Evolutionary conservation across 768 basidiomycete species (phyloP), one percentile per base, ranked within the genome.

Genomic region (Paxillus rubicundulus): DNA sequence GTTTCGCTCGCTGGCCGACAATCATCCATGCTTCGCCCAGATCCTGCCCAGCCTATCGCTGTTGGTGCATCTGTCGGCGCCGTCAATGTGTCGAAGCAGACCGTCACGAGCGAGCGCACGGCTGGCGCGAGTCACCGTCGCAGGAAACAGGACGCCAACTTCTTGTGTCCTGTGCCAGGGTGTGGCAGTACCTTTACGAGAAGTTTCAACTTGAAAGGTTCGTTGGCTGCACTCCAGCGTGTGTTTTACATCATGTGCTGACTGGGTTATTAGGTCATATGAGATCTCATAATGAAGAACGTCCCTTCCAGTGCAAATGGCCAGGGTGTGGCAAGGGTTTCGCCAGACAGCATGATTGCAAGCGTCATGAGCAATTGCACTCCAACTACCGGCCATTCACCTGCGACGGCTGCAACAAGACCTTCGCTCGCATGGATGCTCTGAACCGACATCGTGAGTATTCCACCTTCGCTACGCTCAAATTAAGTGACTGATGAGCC

Each of bases 271-370:
- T 57, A 89, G 87, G 95, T n/a, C 95, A 98, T 65, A 78, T 97
- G 61, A 88, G 95, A 38, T 92, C 90, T 13, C 95, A 97, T 62
- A 93, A 89, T 54, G 94, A 95, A 68, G 92, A 96, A 70, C 87
- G 92, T 56, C 94, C 94, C 30, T 98, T 93, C 78, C 83, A 87
- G 68, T 98, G 94, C 73, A 86, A 89, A 62, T 96, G 92, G 86
- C 91, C 92, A 1, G 93, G 92, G 20, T 98, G 94, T 64, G 87
- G 85, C 24, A 96, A 97, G 72, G 92, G 94, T 20, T 95, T 97
- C 57, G 94, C 90, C 24, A 72, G 94, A 50, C 92, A 96, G 67
- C 95, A 97, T 63, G 95, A 98, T 68, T 97, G 95, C 72, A 98
- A 96, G 67, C 82, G 94, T 2, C 96, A 98, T 61, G 95, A 97